phyloP scores from a whole-genome alignment of 208 protist species.

The Angomonas ambiguus region DNA sequence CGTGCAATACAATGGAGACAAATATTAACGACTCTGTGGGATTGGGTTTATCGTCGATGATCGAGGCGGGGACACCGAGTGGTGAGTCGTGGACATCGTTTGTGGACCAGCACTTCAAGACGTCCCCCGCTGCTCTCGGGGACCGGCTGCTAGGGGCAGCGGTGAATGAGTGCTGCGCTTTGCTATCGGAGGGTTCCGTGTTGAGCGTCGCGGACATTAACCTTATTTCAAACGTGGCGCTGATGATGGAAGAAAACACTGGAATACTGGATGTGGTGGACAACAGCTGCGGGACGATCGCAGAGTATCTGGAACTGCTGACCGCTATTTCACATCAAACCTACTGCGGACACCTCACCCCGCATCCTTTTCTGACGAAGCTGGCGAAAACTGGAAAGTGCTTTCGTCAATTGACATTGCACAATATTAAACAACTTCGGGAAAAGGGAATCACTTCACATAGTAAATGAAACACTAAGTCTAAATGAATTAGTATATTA shows the following conservation, averaged over 20 bases:
- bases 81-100: conserved; percentile 16
- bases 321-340: conserved; percentile 23
- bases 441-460: conserved; percentile 3
- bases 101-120: conserved; percentile 28
- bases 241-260: conserved; percentile 53
- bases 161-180: conserved; percentile 51
- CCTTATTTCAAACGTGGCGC: conserved; percentile 46
- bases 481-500: neutral
- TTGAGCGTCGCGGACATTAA: conserved; percentile 44
- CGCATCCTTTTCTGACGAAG: conserved; percentile 47
- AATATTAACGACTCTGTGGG: conserved; percentile 20
- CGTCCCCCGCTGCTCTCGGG: conserved; percentile 20
- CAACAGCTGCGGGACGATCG: conserved; percentile 21
- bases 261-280: conserved; percentile 58
- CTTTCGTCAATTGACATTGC: conserved; percentile 41
- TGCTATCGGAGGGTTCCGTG: conserved; percentile 43
- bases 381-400: conserved; percentile 34
- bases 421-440: conserved; percentile 14
- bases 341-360: conserved; percentile 38
- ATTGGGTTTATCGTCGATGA: conserved; percentile 2
- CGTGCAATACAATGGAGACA: neutral
- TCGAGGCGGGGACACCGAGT: neutral
- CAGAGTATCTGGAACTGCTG: conserved; percentile 32
- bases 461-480: neutral
- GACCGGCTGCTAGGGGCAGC: conserved; percentile 60